Base-by-base conservation (phyloP, 2,329 filamentous ascomycete species). In the Plectosphaerella plurivora region DNA sequence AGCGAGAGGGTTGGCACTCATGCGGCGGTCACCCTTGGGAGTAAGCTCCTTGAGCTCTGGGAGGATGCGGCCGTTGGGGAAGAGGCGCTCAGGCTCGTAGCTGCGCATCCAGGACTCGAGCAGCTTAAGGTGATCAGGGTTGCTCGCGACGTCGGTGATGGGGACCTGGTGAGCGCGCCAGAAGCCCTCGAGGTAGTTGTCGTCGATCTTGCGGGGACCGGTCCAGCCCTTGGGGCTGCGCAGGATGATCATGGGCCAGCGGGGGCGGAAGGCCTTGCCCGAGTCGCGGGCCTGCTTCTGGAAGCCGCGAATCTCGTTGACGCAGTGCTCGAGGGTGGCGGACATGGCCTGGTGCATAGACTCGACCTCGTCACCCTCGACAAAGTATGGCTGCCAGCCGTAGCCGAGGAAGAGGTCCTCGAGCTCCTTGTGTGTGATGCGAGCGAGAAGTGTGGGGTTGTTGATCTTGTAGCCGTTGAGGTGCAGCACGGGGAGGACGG, bases 391-490 rank as follows among this genome's bases (percentile, higher is more conserved):
- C 47, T 84, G 81, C 84, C 86, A 92, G 58, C 88, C 88, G 61
- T 91, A 91, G 28, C 88, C 88, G 42, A 81, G 57, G 68, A 92
- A 88, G 16, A 92, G 74, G 22, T 77, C 73, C 59, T 83, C 78
- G 6, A 92, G 75, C 69, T 92, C 88, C 56, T 87, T 81, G 65
- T 91, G 87, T 44, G 82, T 81, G 63, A 92, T 86, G 58, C 88
- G 83, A 14, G 88, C 83, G 15, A 91, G 78, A 1, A 92, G 64
- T 5, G 84, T 91, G 9, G 87, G 87, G 68, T 90, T 89, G 74
- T 89, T 89, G 74, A 91, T 91, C 75, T 92, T 92, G 78, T 91
- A 92, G 46, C 88, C 88, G 61, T 92, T 92, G 35, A 92, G 75
- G 66, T 92, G 87, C 11, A 92, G 77, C 6, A 92, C 83, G 0